These are phyloP conservation scores for Davidsoniella virescens DNA, from an alignment of 2,329 filamentous ascomycete species.

Conservation along the genomic window DNA sequence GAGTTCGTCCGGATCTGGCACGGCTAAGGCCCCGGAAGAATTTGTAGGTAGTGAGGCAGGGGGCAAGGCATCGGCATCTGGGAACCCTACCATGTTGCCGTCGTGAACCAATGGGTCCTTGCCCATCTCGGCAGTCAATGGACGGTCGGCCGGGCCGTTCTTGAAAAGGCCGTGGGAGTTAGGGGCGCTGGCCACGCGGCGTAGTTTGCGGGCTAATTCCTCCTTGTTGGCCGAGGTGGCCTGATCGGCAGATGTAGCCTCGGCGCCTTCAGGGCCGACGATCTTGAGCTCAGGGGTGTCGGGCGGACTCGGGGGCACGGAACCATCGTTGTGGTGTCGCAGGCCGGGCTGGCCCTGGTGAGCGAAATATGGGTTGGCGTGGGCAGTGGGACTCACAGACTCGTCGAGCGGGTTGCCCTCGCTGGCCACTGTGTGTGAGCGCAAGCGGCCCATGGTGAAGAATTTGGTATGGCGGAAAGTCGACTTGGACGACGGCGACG, in stretches of 20 bases:
- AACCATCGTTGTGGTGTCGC: constrained; percentile 87
- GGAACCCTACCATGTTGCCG: constrained; percentile 36
- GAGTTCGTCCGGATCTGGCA: constrained; percentile 34
- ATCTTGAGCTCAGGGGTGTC: constrained; percentile 71
- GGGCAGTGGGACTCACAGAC: constrained; percentile 73
- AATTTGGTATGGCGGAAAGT: constrained; percentile 74
- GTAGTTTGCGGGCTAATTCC: constrained; percentile 79
- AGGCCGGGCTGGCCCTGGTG: constrained; percentile 89
- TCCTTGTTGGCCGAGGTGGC: constrained; percentile 73
- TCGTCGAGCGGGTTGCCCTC: constrained; percentile 87
- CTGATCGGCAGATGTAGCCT: constrained; percentile 32
- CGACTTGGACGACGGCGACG: constrained; percentile 29
- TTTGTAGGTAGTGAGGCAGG: constrained; percentile 18
- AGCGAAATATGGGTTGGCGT: constrained; percentile 93
- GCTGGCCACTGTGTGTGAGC: constrained; percentile 79
- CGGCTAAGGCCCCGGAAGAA: constrained; percentile 21
- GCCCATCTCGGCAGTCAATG: constrained; percentile 69
- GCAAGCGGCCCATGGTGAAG: constrained; percentile 73
- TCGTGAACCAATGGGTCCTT: constrained; percentile 50
- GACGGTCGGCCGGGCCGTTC: constrained; percentile 45
- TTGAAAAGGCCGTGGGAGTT: constrained; percentile 88
- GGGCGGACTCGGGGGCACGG: constrained; percentile 79
- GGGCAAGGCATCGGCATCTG: constrained; percentile 19
- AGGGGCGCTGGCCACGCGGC: constrained; percentile 87
- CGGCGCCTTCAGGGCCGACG: constrained; percentile 45